Base-by-base conservation (phyloP, 2,329 filamentous ascomycete species). In the Clonostachys byssicola region DNA sequence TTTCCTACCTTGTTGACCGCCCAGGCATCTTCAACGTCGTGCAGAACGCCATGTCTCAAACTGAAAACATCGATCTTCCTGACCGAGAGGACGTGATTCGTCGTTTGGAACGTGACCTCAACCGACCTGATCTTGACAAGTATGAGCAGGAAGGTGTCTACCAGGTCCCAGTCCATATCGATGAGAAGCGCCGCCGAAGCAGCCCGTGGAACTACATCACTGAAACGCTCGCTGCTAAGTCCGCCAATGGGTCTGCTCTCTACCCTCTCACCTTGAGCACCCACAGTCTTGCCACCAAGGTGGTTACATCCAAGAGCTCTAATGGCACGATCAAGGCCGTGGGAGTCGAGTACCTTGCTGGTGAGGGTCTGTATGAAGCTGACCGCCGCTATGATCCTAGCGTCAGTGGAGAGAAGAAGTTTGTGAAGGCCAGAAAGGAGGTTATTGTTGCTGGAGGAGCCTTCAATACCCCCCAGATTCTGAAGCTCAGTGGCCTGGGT, bases 401-500 rank as follows among this genome's bases (percentile, higher is more conserved):
- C 17, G 9, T 18, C 23, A 33, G 16, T 10, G 45, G 45, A 12
- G 18, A 38, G 9, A n/a, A 30, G n/a, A 33, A 17, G 18, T 17
- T 20, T 14, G 46, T 34, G 9, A 30, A 38, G 7, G 46, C 46
- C 8, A 20, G 12, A 16, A 38, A 33, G 17, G 78, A 82, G 53
- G 63, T 74, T 50, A 70, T 74, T 49, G 47, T 83, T 3, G 68
- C 75, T 1, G 74, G 71, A 3, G 79, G 79, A 9, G 65, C 68
- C 3, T 77, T 75, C 56, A 76, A 79, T 54, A 72, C 74, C 0
- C 77, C 78, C 0, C 75, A 80, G 49, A 59, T 79, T 6, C 63
- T 80, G 9, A 74, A 77, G 63, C 65, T 76, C 5, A 76, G 72
- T 40, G 76, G 76, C 3, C 47, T 70, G 33, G 76, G 76, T 0